A percentile compares a stretch with the other conserved stretches of the same genome.
Evolutionary conservation across 768 basidiomycete genomes (phyloP).

Genomic region (Leccinum subgranulosum): DNA sequence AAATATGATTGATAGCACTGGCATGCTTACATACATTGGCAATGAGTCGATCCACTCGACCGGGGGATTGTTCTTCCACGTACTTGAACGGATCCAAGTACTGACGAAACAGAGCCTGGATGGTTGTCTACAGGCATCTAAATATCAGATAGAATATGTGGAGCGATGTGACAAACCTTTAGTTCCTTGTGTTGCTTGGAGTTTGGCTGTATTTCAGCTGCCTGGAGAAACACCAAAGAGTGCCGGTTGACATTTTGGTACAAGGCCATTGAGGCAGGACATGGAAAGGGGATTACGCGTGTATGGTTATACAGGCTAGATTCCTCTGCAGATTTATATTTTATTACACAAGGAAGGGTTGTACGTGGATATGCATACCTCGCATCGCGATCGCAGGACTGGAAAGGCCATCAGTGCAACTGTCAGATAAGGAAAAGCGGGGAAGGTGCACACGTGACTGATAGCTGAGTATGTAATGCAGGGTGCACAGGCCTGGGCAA

Average conservation of each 20-base stretch:
- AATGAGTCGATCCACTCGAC: slow-evolving; percentile 7
- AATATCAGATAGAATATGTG: neutral
- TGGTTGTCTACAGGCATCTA: slow-evolving; percentile 3
- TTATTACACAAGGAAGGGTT: too few species aligned
- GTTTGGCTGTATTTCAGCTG: neutral
- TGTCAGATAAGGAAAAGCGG: neutral
- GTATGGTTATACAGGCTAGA: neutral
- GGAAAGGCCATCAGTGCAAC: neutral
- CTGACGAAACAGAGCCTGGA: slow-evolving; percentile 1
- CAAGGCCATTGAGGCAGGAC: neutral
- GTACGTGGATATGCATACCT: neutral
- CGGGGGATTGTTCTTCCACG: slow-evolving; percentile 14
- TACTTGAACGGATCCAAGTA: slow-evolving; percentile 14
- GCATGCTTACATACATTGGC: slow-evolving; percentile 1
- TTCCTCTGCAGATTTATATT: neutral
- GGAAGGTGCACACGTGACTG: slow-evolving; percentile 14
- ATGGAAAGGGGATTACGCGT: slow-evolving; percentile 4
- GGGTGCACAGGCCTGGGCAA: slow-evolving; percentile 13
- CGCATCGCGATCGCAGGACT: neutral
- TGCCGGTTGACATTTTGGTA: neutral
- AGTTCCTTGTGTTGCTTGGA: slow-evolving; percentile 12
- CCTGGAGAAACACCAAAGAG: neutral
- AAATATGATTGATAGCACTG: neutral
- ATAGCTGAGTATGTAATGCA: slow-evolving; percentile 4
- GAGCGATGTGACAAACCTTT: neutral